phyloP scores from a whole-genome alignment of 345 rosid genomes.

The Brassica juncea region DNA sequence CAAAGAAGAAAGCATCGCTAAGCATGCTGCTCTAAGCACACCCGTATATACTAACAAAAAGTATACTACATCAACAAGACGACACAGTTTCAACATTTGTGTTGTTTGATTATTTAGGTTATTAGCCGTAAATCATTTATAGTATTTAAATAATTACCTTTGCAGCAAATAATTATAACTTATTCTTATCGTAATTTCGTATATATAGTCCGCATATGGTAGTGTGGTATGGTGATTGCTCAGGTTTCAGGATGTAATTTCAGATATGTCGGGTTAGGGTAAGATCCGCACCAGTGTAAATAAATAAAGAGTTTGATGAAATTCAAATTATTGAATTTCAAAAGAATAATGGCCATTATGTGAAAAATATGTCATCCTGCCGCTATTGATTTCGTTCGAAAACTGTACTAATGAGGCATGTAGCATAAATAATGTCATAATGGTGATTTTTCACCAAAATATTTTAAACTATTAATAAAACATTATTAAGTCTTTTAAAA shows the following conservation, averaged over 20 bases:
- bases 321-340: not conserved
- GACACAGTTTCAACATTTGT: not conserved
- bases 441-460: not conserved
- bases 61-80: not conserved
- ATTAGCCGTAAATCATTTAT: not conserved
- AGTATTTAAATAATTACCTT: not conserved
- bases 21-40: slow-evolving; percentile 9
- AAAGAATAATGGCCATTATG: not conserved
- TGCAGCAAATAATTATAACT: not conserved
- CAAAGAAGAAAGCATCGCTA: not conserved
- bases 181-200: not conserved
- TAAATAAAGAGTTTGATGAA: not conserved
- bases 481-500: not conserved
- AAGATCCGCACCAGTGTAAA: not conserved
- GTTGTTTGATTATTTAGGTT: not conserved
- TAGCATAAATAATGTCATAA: not conserved
- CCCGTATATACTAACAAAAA: not conserved
- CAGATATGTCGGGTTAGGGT: not conserved
- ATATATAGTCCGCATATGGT: not conserved
- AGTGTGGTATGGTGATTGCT: not conserved
- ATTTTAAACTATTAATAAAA: not conserved
- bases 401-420: not conserved
- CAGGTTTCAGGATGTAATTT: not conserved
- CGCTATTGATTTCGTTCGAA: not conserved
- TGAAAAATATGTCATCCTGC: not conserved